phyloP scores from a whole-genome alignment of 2,329 filamentous ascomycete species.

The Pseudodiploospora longispora region DNA sequence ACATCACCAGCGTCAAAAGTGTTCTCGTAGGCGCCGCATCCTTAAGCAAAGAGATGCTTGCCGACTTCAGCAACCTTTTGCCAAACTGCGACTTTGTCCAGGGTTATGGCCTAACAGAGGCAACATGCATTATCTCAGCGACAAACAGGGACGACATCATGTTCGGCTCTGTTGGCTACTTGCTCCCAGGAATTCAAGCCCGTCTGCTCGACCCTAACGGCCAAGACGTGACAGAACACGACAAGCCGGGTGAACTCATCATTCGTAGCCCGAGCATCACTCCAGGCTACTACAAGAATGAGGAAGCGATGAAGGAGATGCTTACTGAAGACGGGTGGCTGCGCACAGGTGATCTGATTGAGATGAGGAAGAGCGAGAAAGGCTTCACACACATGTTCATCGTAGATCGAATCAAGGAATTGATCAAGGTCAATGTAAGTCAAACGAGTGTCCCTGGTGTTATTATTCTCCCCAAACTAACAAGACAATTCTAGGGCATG shows the following conservation, averaged over 20 bases:
- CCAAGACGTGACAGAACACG: constrained; percentile 52
- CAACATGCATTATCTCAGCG: constrained; percentile 43
- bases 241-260: constrained; percentile 67
- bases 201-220: constrained; percentile 63
- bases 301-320: constrained; percentile 35
- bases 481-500: constrained; percentile 42
- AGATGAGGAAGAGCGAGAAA: constrained; percentile 50
- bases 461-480: no score
- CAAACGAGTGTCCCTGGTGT: no score
- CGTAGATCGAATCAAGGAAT: constrained; percentile 14
- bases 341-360: constrained; percentile 33
- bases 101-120: constrained; percentile 67
- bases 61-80: constrained; percentile 52
- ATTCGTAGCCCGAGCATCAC: constrained; percentile 64
- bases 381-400: constrained; percentile 15
- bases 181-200: constrained; percentile 56
- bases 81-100: constrained; percentile 58
- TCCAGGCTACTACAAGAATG: constrained; percentile 72
- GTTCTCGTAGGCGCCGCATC: constrained; percentile 79
- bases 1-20: constrained; percentile 65
- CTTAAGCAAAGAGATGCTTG: constrained; percentile 62
- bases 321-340: constrained; percentile 16
- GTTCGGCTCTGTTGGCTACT: constrained; percentile 62
- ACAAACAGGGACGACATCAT: constrained; percentile 61
- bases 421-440: constrained; percentile 50